Conservation (phyloP, 1,284 basidiomycete genomes). For the Quambalaria eucalypti region DNA sequence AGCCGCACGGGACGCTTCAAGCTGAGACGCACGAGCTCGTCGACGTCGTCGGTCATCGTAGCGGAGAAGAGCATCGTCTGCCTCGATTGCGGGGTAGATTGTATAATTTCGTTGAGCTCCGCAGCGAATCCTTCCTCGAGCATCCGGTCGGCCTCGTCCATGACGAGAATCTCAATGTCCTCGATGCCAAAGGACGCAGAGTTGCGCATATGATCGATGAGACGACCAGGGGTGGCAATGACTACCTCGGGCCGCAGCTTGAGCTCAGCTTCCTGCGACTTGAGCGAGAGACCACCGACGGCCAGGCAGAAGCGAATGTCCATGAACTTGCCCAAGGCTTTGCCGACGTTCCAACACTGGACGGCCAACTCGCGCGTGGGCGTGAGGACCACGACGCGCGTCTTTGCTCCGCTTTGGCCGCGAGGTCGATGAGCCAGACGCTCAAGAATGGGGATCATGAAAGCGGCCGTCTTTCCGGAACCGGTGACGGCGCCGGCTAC, state of each 20-base stretch:
- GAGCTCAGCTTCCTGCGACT: slow-evolving; percentile 75
- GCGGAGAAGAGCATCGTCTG: slow-evolving; percentile 98
- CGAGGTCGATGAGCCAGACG: slow-evolving; percentile 53
- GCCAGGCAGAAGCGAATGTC: slow-evolving; percentile 55
- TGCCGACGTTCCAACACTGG: slow-evolving; percentile 84
- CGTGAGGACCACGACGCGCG: slow-evolving; percentile 82
- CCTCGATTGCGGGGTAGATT: slow-evolving; percentile 72
- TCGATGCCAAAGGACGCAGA: slow-evolving; percentile 88
- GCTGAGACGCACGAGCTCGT: slow-evolving; percentile 82
- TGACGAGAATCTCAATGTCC: slow-evolving; percentile 80
- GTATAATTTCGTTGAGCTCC: slow-evolving; percentile 86
- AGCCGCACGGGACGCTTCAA: slow-evolving; percentile 82
- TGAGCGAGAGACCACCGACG: slow-evolving; percentile 66
- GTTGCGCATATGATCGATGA: slow-evolving; percentile 94
- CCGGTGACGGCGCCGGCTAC: slow-evolving; percentile 91
- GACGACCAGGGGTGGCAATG: slow-evolving; percentile 87
- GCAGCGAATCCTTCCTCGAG: slow-evolving; percentile 95
- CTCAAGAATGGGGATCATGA: slow-evolving; percentile 86
- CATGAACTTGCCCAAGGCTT: slow-evolving; percentile 71
- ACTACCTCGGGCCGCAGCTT: slow-evolving; percentile 81
- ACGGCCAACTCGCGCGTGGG: slow-evolving; percentile 90
- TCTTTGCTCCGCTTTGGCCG: slow-evolving; percentile 52
- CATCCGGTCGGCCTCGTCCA: slow-evolving; percentile 97
- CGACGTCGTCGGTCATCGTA: slow-evolving; percentile 93
- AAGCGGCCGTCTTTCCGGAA: slow-evolving; percentile 92